phyloP scores from a whole-genome alignment of 1,139 yeast species.

The Pichiaceae sp. region DNA sequence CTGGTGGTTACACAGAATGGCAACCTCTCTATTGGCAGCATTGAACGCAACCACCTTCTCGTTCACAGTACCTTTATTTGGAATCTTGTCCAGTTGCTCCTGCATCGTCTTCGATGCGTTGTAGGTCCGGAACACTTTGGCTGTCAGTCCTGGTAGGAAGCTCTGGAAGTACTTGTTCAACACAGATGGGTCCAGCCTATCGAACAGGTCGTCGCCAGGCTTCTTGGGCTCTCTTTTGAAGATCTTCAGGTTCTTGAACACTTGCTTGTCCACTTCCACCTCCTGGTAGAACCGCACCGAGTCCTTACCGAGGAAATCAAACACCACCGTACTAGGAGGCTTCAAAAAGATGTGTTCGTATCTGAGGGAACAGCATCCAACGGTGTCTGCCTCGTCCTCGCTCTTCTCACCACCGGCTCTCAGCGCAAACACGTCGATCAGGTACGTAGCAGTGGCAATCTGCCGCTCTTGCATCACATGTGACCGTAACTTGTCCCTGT shows the following conservation, averaged over 20 bases:
- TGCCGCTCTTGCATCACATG: slow-evolving; percentile 81
- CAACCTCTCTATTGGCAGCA: slow-evolving; percentile 93
- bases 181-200: slow-evolving; percentile 74
- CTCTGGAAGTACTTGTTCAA: slow-evolving; percentile 81
- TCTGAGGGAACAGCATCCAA: slow-evolving; percentile 92
- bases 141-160: slow-evolving; percentile 90
- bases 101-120: slow-evolving; percentile 97
- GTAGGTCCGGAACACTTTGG: slow-evolving; percentile 95
- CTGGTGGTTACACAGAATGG: slow-evolving; percentile 95
- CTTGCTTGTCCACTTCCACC: slow-evolving; percentile 84
- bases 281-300: slow-evolving; percentile 89
- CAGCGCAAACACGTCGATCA: slow-evolving; percentile 88
- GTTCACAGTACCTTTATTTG: slow-evolving; percentile 76
- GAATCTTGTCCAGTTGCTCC: slow-evolving; percentile 77
- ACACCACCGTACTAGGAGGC: slow-evolving; percentile 83
- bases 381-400: slow-evolving; percentile 97
- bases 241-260: slow-evolving; percentile 76
- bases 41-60: slow-evolving; percentile 84
- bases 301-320: slow-evolving; percentile 94
- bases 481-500: slow-evolving; percentile 61
- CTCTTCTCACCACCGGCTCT: slow-evolving; percentile 99
- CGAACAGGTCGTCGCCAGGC: slow-evolving; percentile 90
- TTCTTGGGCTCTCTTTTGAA: slow-evolving; percentile 83
- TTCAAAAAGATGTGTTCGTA: slow-evolving; percentile 80
- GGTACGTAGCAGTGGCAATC: slow-evolving; percentile 88